A percentile compares a stretch with the other conserved stretches of the same genome.
Evolutionary conservation across 306 rosid genomes (phyloP).

Genomic region (Pueraria montana): DNA sequence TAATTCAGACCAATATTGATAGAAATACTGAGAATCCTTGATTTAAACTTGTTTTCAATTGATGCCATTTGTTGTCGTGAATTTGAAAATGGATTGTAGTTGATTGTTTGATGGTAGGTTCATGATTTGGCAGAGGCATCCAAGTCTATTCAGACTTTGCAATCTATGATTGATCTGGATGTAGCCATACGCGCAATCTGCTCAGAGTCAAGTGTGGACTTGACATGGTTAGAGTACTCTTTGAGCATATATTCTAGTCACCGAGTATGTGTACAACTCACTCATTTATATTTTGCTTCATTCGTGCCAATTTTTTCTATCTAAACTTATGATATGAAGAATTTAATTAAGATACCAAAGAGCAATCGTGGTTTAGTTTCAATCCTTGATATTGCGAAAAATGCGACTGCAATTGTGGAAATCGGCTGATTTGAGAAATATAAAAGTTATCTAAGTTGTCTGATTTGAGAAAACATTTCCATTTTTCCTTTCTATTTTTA

Average conservation of each 20-base stretch:
- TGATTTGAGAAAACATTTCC: not conserved
- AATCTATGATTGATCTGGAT: constrained; percentile 75
- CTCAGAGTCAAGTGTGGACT: constrained; percentile 92
- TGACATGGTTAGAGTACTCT: constrained; percentile 89
- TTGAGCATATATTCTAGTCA: constrained; percentile 74
- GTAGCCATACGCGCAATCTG: constrained; percentile 87
- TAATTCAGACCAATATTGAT: too few species aligned
- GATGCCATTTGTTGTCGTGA: too few species aligned
- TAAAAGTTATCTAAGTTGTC: not conserved
- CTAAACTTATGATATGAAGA: too few species aligned
- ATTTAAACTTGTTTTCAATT: too few species aligned
- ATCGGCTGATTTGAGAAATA: too few species aligned
- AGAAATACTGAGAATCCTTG: too few species aligned
- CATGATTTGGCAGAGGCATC: constrained; percentile 84
- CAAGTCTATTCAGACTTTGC: constrained; percentile 68
- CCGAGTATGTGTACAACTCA: constrained; percentile 70
- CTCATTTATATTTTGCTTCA: not conserved
- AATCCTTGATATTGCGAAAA: too few species aligned
- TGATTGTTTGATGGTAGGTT: constrained; percentile 63
- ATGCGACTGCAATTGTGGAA: too few species aligned
- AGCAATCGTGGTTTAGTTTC: too few species aligned
- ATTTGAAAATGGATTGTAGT: not conserved
- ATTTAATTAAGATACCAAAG: too few species aligned
- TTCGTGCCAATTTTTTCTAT: too few species aligned
- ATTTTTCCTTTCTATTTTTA: not conserved